Conservation (phyloP, 106 monocot genomes). For the Ottelia alismoides region DNA sequence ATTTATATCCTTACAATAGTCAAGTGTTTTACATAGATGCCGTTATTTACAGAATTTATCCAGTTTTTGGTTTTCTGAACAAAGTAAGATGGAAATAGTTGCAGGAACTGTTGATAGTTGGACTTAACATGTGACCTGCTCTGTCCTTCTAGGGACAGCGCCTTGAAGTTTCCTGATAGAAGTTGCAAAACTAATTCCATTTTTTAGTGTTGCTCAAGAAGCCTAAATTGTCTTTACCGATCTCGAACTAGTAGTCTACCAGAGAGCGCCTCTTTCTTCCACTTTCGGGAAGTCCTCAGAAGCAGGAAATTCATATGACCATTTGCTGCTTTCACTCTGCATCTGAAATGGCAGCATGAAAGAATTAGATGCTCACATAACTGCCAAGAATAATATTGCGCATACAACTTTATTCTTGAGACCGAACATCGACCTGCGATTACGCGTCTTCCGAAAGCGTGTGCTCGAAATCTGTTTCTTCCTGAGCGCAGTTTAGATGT, state of each 20-base stretch:
- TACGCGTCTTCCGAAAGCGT: neutral
- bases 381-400: neutral
- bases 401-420: neutral
- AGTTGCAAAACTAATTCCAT: too few relatives aligned
- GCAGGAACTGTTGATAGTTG: too few relatives aligned
- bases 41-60: too few relatives aligned
- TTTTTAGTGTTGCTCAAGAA: too few relatives aligned
- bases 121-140: too few relatives aligned
- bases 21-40: too few relatives aligned
- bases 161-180: neutral
- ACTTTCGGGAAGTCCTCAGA: neutral
- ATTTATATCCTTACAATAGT: too few relatives aligned
- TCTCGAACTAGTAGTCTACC: neutral
- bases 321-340: neutral
- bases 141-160: constrained; percentile 33
- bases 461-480: neutral
- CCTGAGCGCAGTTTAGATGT: neutral
- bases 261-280: neutral
- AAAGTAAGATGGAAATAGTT: too few relatives aligned
- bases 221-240: neutral
- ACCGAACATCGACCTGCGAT: neutral
- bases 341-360: neutral
- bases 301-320: neutral
- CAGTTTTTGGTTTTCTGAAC: too few relatives aligned
- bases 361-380: neutral